These are phyloP conservation scores for Pilaira anomala DNA, from an alignment of 192 early-diverging fungal species.

Conservation along the genomic window DNA sequence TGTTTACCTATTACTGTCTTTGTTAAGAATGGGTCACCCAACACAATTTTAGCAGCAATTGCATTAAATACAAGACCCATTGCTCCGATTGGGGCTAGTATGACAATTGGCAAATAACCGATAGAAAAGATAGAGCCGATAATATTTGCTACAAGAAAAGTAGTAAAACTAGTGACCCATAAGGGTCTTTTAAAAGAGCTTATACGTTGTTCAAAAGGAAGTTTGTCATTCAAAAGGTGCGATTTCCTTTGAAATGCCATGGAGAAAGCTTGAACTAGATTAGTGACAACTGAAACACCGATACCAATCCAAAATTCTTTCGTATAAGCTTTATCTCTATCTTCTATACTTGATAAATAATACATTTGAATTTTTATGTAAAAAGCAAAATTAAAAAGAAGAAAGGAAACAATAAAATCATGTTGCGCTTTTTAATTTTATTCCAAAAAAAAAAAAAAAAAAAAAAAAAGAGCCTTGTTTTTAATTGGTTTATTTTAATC, in stretches of 20 bases:
- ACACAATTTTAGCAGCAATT: constrained; percentile 61
- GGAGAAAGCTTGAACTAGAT: constrained; percentile 50
- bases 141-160: constrained; percentile 67
- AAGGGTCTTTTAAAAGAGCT: constrained; percentile 52
- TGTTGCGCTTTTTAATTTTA: too few relatives aligned
- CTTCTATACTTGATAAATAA: background rate
- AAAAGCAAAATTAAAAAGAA: background rate
- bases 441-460: background rate
- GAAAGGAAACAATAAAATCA: background rate
- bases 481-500: background rate
- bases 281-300: constrained; percentile 24
- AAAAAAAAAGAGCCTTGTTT: background rate
- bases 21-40: constrained; percentile 60
- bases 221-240: constrained; percentile 57
- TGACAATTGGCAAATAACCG: constrained; percentile 74
- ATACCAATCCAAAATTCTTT: constrained; percentile 33
- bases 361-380: background rate
- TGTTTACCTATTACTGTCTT: constrained; percentile 51
- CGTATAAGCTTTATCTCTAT: constrained; percentile 6
- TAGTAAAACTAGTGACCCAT: constrained; percentile 65
- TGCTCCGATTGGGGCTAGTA: constrained; percentile 72
- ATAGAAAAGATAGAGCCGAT: constrained; percentile 70
- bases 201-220: constrained; percentile 46
- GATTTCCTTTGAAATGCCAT: constrained; percentile 76
- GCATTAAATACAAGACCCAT: constrained; percentile 75